Evolutionary conservation across 2,329 filamentous ascomycete species (phyloP).

Genomic region (Colletotrichum sp.): DNA sequence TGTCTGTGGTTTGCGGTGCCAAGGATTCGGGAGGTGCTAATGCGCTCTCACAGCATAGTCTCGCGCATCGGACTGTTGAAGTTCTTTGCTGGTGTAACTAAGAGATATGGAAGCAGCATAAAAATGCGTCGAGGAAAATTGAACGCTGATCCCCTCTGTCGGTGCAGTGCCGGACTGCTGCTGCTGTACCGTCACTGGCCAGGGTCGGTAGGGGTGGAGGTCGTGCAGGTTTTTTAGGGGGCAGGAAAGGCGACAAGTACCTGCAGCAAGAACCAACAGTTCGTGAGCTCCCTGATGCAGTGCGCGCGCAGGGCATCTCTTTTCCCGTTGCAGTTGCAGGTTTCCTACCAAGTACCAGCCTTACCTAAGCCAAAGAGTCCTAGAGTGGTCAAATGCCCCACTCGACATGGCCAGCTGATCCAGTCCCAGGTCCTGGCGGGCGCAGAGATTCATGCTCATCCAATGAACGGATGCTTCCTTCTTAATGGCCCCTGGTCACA

Average conservation of each 20-base stretch:
- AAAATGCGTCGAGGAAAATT: constrained; percentile 10
- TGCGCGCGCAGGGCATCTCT: not conserved
- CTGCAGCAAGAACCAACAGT: constrained; percentile 23
- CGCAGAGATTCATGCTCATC: not conserved
- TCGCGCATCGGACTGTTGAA: not conserved
- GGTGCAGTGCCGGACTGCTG: not conserved
- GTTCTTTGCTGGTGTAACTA: constrained; percentile 11
- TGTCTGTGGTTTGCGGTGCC: not conserved
- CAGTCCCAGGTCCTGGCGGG: not conserved
- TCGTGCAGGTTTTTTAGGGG: constrained; percentile 3
- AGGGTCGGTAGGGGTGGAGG: constrained; percentile 10
- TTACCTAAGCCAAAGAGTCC: not conserved
- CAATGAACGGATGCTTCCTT: not conserved
- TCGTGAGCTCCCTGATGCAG: constrained; percentile 6
- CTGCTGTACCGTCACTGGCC: not conserved
- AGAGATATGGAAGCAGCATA: not conserved
- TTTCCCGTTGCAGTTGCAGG: not conserved
- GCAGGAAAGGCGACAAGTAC: constrained; percentile 14
- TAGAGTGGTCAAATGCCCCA: not conserved
- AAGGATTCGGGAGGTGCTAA: not conserved
- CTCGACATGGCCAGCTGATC: constrained; percentile 16
- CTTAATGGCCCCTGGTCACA: not conserved
- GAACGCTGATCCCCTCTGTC: constrained; percentile 14
- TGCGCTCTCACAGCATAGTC: constrained; percentile 4
- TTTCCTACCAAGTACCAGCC: not conserved